Conservation (phyloP, 495 filamentous ascomycete species). For the Penicillium dipodomyicola region DNA sequence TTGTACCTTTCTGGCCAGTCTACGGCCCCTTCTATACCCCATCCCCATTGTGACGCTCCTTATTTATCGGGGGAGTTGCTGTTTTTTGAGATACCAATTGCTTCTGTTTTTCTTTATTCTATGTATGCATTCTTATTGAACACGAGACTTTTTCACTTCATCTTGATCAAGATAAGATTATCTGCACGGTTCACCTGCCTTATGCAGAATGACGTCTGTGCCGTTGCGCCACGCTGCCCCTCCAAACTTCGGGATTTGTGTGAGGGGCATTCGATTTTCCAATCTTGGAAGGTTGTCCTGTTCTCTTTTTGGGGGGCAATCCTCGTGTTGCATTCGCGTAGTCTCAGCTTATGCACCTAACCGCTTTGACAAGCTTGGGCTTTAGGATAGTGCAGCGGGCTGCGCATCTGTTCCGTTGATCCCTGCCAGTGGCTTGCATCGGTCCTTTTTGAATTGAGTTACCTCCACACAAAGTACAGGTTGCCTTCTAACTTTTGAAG, state of each 20-base stretch:
- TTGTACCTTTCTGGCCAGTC: neutral
- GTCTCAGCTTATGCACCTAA: constrained; percentile 6
- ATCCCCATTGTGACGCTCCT: constrained; percentile 5
- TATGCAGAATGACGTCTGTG: constrained; percentile 23
- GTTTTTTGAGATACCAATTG: constrained; percentile 22
- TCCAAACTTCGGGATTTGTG: constrained; percentile 2
- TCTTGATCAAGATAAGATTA: constrained; percentile 11
- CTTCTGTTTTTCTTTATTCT: neutral
- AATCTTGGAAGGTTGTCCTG: constrained; percentile 1
- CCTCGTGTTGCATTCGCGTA: neutral
- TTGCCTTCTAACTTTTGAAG: neutral
- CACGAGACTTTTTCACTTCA: neutral
- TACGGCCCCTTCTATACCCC: neutral
- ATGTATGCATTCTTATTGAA: constrained; percentile 1
- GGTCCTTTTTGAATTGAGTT: neutral
- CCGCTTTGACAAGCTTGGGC: constrained; percentile 8
- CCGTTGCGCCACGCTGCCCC: constrained; percentile 13
- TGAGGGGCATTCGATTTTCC: neutral
- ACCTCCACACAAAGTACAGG: neutral
- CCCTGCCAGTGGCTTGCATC: constrained; percentile 5
- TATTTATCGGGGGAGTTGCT: constrained; percentile 11
- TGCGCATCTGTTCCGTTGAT: constrained; percentile 7
- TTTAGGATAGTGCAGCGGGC: neutral
- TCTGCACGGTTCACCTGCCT: constrained; percentile 6
- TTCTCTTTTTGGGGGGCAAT: neutral